These are phyloP conservation scores for Scopulariopsis brevicaulis DNA, from an alignment of 2,329 filamentous ascomycete genomes.

Conservation along the genomic window DNA sequence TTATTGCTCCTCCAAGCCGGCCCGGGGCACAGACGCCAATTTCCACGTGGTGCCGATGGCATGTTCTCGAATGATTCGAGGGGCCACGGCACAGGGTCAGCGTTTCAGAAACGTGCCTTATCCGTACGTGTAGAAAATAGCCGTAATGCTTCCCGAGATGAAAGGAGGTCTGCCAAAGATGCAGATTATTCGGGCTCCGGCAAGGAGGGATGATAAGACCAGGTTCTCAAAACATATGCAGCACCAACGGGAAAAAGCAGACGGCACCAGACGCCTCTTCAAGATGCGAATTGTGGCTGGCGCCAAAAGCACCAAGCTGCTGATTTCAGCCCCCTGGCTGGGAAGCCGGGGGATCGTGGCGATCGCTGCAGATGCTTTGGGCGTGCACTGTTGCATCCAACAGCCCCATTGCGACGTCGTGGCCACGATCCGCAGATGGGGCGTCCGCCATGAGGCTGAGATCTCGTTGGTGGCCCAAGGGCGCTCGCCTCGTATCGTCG, in stretches of 20 bases:
- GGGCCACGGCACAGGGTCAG: not conserved
- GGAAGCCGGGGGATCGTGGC: not conserved
- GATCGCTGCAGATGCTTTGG: not conserved
- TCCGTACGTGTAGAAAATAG: not conserved
- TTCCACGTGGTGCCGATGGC: not conserved
- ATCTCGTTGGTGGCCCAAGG: not conserved
- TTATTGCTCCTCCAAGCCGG: not conserved
- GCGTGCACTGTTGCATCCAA: not conserved
- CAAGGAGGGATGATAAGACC: not conserved
- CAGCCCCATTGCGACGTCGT: constrained; percentile 3
- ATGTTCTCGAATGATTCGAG: constrained; percentile 4
- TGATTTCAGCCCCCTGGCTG: not conserved
- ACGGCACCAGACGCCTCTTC: not conserved
- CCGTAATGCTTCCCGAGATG: not conserved
- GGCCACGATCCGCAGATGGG: not conserved
- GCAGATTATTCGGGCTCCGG: not conserved
- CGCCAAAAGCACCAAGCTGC: not conserved
- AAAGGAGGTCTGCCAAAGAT: not conserved
- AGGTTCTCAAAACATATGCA: not conserved
- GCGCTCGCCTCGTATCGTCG: not conserved
- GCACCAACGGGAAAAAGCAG: not conserved
- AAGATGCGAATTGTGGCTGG: not conserved
- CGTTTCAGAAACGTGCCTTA: constrained; percentile 1
- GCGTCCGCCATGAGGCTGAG: constrained; percentile 1
- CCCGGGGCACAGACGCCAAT: not conserved